A percentile compares a stretch with the other conserved stretches of the same genome.
Evolutionary conservation across 139 green algal species (phyloP).

Genomic region (Chlamydomonas sp.): DNA sequence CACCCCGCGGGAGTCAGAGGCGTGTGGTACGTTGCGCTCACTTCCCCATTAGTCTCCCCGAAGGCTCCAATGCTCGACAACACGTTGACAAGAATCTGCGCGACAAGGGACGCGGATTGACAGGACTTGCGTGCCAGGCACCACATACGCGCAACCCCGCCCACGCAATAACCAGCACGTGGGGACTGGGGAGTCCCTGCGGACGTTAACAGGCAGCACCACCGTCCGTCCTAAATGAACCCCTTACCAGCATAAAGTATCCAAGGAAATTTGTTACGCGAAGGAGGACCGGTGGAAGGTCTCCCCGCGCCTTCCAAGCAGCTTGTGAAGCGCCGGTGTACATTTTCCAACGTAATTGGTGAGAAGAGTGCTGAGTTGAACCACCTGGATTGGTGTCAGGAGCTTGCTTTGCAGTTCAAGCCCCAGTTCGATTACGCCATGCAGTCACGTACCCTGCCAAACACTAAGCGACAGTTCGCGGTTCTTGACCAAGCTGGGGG

Average conservation of each 20-base stretch:
- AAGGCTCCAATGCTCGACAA: conserved; percentile 51
- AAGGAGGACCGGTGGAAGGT: conserved; percentile 6
- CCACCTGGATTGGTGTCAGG: too few species aligned
- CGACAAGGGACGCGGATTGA: neutral
- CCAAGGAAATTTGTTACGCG: conserved; percentile 22
- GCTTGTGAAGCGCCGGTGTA: too few species aligned
- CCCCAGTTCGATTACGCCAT: too few species aligned
- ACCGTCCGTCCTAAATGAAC: too few species aligned
- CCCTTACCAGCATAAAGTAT: neutral
- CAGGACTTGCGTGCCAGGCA: too few species aligned
- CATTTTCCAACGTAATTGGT: too few species aligned
- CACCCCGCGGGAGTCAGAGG: conserved; percentile 68
- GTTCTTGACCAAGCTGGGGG: too few species aligned
- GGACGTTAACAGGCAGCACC: too few species aligned
- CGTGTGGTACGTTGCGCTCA: conserved; percentile 54
- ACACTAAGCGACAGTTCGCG: too few species aligned
- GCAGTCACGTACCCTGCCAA: too few species aligned
- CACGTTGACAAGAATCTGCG: conserved; percentile 62
- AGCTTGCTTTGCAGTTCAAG: too few species aligned
- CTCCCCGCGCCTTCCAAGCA: neutral
- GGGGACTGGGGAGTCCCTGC: neutral
- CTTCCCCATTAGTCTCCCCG: conserved; percentile 58
- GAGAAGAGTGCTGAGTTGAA: too few species aligned
- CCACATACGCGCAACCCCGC: neutral
- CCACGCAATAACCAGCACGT: neutral